A percentile compares a stretch with the other conserved stretches of the same genome.
Conservation (phyloP, 2,329 filamentous ascomycete species). For the Rhexocercosporidium sp. region DNA sequence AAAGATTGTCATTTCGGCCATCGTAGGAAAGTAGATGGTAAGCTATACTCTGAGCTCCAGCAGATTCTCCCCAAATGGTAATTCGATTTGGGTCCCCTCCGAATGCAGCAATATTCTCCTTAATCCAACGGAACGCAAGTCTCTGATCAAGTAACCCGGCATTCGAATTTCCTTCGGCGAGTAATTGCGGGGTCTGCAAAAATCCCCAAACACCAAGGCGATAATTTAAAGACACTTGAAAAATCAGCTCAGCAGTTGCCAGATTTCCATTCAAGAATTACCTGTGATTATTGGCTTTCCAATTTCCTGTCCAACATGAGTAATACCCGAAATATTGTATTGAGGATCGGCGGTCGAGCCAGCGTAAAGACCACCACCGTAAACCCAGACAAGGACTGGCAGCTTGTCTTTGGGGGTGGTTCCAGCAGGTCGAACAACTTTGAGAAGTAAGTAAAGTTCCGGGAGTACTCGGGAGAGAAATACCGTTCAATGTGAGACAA, state of each 20-base stretch:
- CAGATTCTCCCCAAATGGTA: conserved; percentile 10
- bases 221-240: conserved; percentile 14
- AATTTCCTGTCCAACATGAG: conserved; percentile 57
- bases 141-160: not conserved
- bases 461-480: too few relatives aligned
- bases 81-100: conserved; percentile 4
- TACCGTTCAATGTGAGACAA: conserved; percentile 50
- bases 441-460: not conserved
- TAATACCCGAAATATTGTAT: conserved; percentile 69
- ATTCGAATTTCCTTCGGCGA: conserved; percentile 4
- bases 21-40: conserved; percentile 7
- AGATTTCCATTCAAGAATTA: conserved; percentile 30
- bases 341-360: conserved; percentile 58
- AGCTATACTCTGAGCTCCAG: conserved; percentile 2
- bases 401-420: conserved; percentile 42
- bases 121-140: conserved; percentile 8
- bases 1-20: conserved; percentile 9
- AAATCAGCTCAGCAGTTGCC: not conserved
- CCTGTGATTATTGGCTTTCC: conserved; percentile 43
- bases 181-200: not conserved
- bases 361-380: conserved; percentile 58
- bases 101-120: conserved; percentile 13
- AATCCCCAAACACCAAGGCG: conserved; percentile 11
- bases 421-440: conserved; percentile 49
- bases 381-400: conserved; percentile 61